Evolutionary conservation across 129 eudicot species (phyloP), one percentile per base, ranked within the genome.

Genomic region (Chrysanthemum seticuspe): DNA sequence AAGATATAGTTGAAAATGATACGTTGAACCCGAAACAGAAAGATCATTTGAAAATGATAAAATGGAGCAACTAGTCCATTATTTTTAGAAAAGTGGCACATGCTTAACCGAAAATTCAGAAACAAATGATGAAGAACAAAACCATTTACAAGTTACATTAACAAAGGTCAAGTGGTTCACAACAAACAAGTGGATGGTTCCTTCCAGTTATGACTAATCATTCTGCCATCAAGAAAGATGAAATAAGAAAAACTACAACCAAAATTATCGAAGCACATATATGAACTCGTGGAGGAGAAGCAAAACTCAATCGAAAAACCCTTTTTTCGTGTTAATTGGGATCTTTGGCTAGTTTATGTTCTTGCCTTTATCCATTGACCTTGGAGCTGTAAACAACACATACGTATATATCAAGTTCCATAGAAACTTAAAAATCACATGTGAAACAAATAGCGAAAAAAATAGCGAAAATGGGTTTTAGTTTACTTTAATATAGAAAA

Each of bases 361-460:
- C 82, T 79, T 79, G 82, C 78, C 70, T 81, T 91, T 91, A 67
- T 86, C 88, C 85, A 70, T 77, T 4, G 88, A 78, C 80, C 90
- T 85, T 50, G 96, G 97, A 75, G 96, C 96, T 91, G 85, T 82
- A 53, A 82, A 70, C 40, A 82, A 49, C 21, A 65, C 66, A 62
- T 18, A 15, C 7, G 15, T n/a, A 12, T 13, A 8, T 18, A 50
- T 52, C 14, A 27, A 50, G 55, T 47, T 66, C 56, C 53, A 9
- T 10, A 48, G 13, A 25, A 62, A 61, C 58, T 23, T 10, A 13
- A 7, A 59, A 25, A 40, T 2, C 40, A 51, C 73, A 23, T 68
- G 51, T 25, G 61, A 31, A 29, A 51, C 36, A 81, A 55, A 19
- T n/a, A n/a, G n/a, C n/a, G n/a, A n/a, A n/a, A n/a, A n/a, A 8